These are phyloP conservation scores for Ceratocystis albifundus DNA, from an alignment of 2,329 filamentous ascomycete genomes.

Conservation along the genomic window DNA sequence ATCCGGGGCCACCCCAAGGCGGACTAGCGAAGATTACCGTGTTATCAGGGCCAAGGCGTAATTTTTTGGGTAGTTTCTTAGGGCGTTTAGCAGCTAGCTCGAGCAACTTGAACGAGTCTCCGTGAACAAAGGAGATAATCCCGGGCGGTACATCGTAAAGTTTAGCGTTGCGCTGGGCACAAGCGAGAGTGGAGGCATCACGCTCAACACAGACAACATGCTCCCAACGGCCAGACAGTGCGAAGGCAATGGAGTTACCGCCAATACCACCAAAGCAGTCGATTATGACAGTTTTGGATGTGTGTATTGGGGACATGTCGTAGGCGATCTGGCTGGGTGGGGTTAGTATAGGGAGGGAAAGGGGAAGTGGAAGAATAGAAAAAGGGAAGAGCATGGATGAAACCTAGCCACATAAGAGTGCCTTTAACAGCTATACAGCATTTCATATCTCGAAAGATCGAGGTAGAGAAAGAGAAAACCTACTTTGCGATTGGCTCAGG, in stretches of 20 bases:
- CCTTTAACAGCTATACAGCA: too few relatives aligned
- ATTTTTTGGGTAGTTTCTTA: conserved; percentile 31
- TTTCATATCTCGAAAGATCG: too few relatives aligned
- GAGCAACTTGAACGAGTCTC: conserved; percentile 60
- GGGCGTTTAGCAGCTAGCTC: conserved; percentile 25
- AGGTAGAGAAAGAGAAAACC: conserved; percentile 27
- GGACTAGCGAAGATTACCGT: conserved; percentile 47
- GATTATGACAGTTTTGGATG: conserved; percentile 55
- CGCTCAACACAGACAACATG: conserved; percentile 83
- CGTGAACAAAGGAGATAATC: conserved; percentile 71
- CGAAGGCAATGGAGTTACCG: conserved; percentile 92
- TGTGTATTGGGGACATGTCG: conserved; percentile 50
- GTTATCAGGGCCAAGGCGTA: conserved; percentile 34
- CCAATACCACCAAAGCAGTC: conserved; percentile 88
- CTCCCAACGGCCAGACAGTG: conserved; percentile 64
- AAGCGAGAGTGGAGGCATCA: conserved; percentile 66
- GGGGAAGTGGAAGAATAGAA: not conserved
- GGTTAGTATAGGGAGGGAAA: conserved; percentile 23
- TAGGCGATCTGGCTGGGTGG: conserved; percentile 55
- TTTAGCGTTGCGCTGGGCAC: conserved; percentile 82
- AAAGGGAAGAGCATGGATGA: not conserved
- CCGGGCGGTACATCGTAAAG: conserved; percentile 66
- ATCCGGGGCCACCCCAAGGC: conserved; percentile 49
- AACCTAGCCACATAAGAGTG: too few relatives aligned
- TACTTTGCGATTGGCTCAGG: conserved; percentile 83